phyloP scores from a whole-genome alignment of 257 asterid genomes.

The Henckelia pumila region DNA sequence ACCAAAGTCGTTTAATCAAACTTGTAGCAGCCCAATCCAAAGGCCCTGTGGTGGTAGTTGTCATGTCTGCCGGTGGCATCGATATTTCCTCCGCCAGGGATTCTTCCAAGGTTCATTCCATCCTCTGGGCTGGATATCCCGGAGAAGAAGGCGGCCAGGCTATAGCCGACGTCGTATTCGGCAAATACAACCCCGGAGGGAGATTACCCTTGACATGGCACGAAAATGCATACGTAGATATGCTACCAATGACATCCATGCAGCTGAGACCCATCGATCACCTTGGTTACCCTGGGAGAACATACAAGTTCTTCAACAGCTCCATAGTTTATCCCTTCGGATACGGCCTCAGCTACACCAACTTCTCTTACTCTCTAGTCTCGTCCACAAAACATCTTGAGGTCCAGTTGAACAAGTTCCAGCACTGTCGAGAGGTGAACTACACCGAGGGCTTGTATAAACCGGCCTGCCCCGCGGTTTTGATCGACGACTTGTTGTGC shows the following conservation, averaged over 20 bases:
- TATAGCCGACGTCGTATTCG: slow-evolving; percentile 46
- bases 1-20: slow-evolving; percentile 30
- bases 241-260: slow-evolving; percentile 44
- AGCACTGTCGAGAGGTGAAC: slow-evolving; percentile 34
- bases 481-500: slow-evolving; percentile 20
- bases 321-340: slow-evolving; percentile 40
- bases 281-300: slow-evolving; percentile 45
- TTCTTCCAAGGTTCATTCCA: slow-evolving; percentile 22
- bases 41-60: slow-evolving; percentile 40
- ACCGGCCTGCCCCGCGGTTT: slow-evolving; percentile 32
- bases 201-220: slow-evolving; percentile 48
- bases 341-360: slow-evolving; percentile 48
- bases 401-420: slow-evolving; percentile 26
- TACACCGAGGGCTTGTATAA: slow-evolving; percentile 6
- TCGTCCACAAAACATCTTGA: neutral
- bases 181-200: slow-evolving; percentile 45
- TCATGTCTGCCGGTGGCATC: slow-evolving; percentile 46
- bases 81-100: slow-evolving; percentile 40
- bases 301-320: slow-evolving; percentile 47
- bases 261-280: slow-evolving; percentile 30
- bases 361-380: slow-evolving; percentile 17
- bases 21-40: slow-evolving; percentile 34
- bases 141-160: slow-evolving; percentile 51
- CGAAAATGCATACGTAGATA: slow-evolving; percentile 22
- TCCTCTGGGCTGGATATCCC: slow-evolving; percentile 57